Evolutionary conservation across 371 early-diverging fungal genomes (phyloP), one percentile per base, ranked within the genome.

Genomic region (Mucor plumbeus): DNA sequence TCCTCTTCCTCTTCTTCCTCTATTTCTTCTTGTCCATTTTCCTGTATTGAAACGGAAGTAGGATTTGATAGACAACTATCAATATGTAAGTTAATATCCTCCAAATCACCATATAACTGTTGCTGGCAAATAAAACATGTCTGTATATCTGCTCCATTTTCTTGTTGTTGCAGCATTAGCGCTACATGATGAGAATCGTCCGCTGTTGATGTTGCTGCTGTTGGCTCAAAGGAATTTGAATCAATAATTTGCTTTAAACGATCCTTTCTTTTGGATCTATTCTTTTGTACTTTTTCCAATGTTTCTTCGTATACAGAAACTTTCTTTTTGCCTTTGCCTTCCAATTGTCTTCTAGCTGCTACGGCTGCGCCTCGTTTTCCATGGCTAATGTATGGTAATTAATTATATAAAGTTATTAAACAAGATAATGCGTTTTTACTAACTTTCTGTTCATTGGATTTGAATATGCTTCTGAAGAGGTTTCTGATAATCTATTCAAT

Each of bases 91-190:
- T 91, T 91, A 58, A 91, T 73, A 1, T 84, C 85, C 13, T 86
- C 85, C 21, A 85, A 70, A 44, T 89, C 88, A 13, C 87, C 87
- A 54, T 75, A 80, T 3, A 95, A 78, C 0, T 71, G 69, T 31
- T 82, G 74, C 21, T 85, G 86, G 74, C 95, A 95, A 57, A 95
- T 89, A 62, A 90, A 91, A 72, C 95, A 94, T 0, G 81, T 85
- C 53, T 81, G 80, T 11, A 68, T 63, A 40, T 70, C 75, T 6
- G 39, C 55, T 11, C 61, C 68, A 21, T 68, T 67, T 6, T 53
- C 53, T 10, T 53, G 26, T 53, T 53, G 53, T 14, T 53, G 53
- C 31, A 53, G 26, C 53, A 53, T 53, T 1, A 53, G 53, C 0
- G 53, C 53, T 11, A 53, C 53, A 26, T 53, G 53, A 13, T 53